Percentiles rank a stretch among this genome's conserved stretches.
phyloP scores from a whole-genome alignment of 345 rosid species.

The Rhodamnia argentea region DNA sequence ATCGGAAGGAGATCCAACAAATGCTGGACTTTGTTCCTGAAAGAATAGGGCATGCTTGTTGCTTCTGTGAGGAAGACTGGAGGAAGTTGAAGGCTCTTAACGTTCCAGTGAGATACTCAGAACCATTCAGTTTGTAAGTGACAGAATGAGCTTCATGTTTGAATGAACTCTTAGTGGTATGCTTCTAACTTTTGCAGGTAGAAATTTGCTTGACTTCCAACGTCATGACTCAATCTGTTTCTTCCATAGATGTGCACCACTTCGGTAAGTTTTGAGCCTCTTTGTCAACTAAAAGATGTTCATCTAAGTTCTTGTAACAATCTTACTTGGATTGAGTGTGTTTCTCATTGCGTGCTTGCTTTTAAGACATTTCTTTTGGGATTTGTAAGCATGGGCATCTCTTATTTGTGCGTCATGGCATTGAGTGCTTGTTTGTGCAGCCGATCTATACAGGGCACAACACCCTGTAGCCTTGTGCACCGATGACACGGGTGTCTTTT shows the following conservation, averaged over 20 bases:
- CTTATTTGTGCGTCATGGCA: neutral
- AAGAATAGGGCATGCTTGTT: slow-evolving; percentile 88
- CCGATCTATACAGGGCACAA: slow-evolving; percentile 50
- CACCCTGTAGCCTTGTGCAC: slow-evolving; percentile 85
- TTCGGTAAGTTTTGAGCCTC: slow-evolving; percentile 42
- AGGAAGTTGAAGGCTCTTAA: slow-evolving; percentile 43
- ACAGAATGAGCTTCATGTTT: neutral
- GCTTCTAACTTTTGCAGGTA: slow-evolving; percentile 44
- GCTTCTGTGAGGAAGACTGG: slow-evolving; percentile 55
- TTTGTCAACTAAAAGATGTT: neutral
- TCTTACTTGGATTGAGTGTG: neutral
- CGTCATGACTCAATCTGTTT: slow-evolving; percentile 63
- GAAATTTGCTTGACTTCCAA: slow-evolving; percentile 96
- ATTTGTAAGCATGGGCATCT: neutral
- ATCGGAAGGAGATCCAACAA: slow-evolving; percentile 60
- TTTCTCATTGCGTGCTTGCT: neutral
- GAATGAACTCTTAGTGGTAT: neutral
- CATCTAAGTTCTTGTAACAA: neutral
- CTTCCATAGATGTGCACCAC: slow-evolving; percentile 85
- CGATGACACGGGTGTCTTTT: slow-evolving; percentile 82
- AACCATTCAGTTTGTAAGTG: neutral
- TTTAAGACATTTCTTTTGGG: neutral
- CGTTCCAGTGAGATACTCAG: slow-evolving; percentile 45
- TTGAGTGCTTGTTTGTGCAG: slow-evolving; percentile 17
- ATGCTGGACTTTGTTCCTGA: slow-evolving; percentile 88